Conservation (phyloP, 192 early-diverging fungal species). For the Chytriomyces sp. region DNA sequence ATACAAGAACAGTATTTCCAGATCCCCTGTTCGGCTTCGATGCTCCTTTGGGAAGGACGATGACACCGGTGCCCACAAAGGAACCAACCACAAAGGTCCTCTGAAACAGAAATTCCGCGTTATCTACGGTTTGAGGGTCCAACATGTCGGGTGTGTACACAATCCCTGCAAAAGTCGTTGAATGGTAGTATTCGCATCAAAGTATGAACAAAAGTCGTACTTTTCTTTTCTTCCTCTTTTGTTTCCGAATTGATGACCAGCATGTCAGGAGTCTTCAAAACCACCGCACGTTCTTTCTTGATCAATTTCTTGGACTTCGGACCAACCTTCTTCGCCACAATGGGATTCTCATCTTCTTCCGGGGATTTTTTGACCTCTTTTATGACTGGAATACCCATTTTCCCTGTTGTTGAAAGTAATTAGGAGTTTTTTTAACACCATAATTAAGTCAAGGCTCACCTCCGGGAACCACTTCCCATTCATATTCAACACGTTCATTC, state of each 20-base stretch:
- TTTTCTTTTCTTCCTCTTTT: slow-evolving; percentile 33
- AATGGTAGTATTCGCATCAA: not conserved
- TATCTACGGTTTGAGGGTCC: slow-evolving; percentile 27
- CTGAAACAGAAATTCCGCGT: slow-evolving; percentile 48
- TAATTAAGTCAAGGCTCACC: too few species aligned
- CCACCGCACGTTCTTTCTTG: slow-evolving; percentile 22
- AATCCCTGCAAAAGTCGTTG: slow-evolving; percentile 21
- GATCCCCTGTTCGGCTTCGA: slow-evolving; percentile 57
- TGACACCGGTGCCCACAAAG: slow-evolving; percentile 50
- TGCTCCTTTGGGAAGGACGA: slow-evolving; percentile 54
- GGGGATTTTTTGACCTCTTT: not conserved
- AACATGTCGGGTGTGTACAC: slow-evolving; percentile 47
- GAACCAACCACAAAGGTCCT: slow-evolving; percentile 58
- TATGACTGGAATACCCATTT: not conserved
- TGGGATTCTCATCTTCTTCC: not conserved
- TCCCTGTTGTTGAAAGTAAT: not conserved
- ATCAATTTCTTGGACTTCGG: not conserved
- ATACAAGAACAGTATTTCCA: slow-evolving; percentile 49
- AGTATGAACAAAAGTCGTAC: slow-evolving; percentile 19
- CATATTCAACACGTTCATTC: too few species aligned
- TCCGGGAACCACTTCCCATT: too few species aligned
- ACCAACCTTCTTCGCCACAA: not conserved
- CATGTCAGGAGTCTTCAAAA: slow-evolving; percentile 32
- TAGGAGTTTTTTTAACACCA: not conserved
- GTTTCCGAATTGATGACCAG: slow-evolving; percentile 40